These are phyloP conservation scores for Trametes cingulata DNA, from an alignment of 768 basidiomycete genomes.

Conservation along the genomic window DNA sequence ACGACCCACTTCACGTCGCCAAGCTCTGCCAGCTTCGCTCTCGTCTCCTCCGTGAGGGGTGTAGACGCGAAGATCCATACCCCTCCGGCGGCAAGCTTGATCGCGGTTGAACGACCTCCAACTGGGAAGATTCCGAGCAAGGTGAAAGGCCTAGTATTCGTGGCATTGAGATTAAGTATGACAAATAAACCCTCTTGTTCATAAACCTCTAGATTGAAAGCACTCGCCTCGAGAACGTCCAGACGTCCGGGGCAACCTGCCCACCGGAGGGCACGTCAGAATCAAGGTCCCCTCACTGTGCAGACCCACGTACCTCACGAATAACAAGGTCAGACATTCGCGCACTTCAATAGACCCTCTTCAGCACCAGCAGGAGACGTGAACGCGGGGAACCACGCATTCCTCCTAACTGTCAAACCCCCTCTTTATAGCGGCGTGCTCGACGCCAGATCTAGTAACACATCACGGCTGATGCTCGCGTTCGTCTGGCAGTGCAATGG, in stretches of 20 bases:
- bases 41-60: constrained; percentile 62
- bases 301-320: constrained; percentile 36
- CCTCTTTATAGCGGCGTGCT: too few species aligned
- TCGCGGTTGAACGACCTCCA: constrained; percentile 78
- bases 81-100: constrained; percentile 58
- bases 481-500: too few species aligned
- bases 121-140: constrained; percentile 64
- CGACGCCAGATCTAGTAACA: too few species aligned
- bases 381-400: neutral
- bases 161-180: neutral
- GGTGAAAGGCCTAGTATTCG: constrained; percentile 53
- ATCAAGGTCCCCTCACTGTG: neutral
- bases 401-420: too few species aligned
- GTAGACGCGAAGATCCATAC: constrained; percentile 81
- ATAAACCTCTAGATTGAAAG: constrained; percentile 18
- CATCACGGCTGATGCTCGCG: too few species aligned
- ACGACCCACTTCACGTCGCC: constrained; percentile 60
- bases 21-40: constrained; percentile 53
- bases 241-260: constrained; percentile 40
- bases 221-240: constrained; percentile 51
- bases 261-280: too few species aligned
- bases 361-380: too few species aligned
- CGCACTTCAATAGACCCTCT: too few species aligned
- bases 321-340: constrained; percentile 38
- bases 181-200: constrained; percentile 23